Evolutionary conservation across 768 basidiomycete genomes (phyloP), one percentile per base, ranked within the genome.

Genomic region (Calocera viscosa): DNA sequence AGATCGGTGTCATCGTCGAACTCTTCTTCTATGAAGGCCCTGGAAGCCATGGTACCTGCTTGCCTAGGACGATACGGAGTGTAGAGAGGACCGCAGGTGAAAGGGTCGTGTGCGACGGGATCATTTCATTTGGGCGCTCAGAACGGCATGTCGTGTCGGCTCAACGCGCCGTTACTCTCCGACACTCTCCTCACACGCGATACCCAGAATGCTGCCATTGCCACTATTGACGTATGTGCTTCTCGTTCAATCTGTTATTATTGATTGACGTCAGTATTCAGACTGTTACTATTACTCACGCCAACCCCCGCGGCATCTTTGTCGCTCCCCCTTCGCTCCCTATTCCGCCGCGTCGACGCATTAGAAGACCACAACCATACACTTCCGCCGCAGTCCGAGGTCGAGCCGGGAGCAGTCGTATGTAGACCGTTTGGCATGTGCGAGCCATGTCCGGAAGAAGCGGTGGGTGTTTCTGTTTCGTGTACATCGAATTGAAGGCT

Each of bases 1-100:
- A 94, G 83, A 74, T 95, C 93, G 14, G 90, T 91, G 73, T 95
- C 93, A 78, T 96, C 94, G 83, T 95, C 91, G 73, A 94, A 95
- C 73, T 91, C 91, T 68, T 67, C 67, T 49, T 64, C 39, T 28
- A 67, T 43, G 33, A 35, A 5, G 73, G 73, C 74, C 72, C 85
- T 81, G 71, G 87, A 87, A 69, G 87, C 84, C 89, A 90, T 90
- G 67, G 68, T 71, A 22, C 72, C 67, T 69, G 49, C 49, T 65
- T 28, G 1, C 8, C 67, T 17, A 63, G 26, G 40, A 49, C n/a
- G 43, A 19, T 19, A 19, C 10, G 39, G 43, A 47, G 19, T 7
- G 7, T 24, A 24, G 19, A 3, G 43, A 19, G 8, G 43, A 47
- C 19, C 7, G 43, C 16, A 19, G 43, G 43, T 7, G 43, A 7